Base-by-base conservation (phyloP, 345 rosid genomes). In the Pistacia vera region DNA sequence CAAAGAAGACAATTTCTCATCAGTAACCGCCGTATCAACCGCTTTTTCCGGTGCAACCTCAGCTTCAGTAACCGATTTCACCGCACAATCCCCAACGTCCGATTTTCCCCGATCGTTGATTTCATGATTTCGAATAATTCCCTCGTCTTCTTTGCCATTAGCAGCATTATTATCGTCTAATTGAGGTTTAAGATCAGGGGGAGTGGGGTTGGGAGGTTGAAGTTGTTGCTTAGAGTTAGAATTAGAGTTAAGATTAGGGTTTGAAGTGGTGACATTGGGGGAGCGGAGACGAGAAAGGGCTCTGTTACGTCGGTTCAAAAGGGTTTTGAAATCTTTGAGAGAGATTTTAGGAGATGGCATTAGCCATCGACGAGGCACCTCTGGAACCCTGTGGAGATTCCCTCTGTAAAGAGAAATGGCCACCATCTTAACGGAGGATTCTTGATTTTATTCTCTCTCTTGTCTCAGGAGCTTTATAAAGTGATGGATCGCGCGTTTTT, bases 401-500 rank as follows among this genome's bases (percentile, higher is more conserved):
- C 98, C 97, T 80, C 97, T 86, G 94, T 92, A 93, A 58, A 95
- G 83, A 20, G 98, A 95, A 38, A 95, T 87, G 70, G 97, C 92
- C 86, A 93, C 98, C 98, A 95, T 86, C n/a, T 70, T 11, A 22
- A 60, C 12, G 44, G 28, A 48, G 48, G 62, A 36, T 38, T 44
- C 14, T 22, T 49, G 8, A 20, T 22, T 59, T 1, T 60, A 1
- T 14, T 14, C 10, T 33, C 25, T 46, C 16, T 25, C 36, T 12
- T 2, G 11, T n/a, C 12, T 41, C 8, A 41, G 46, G 46, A 41
- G 46, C 8, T 5, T 41, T 41, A 38, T 38, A 3, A 6, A 38
- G 7, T 30, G 33, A 30, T 30, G 33, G 33, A 30, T 30, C 2
- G 33, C 0, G 1, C 33, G 33, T 30, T 57, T 12, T 57, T 57